Base-by-base conservation (phyloP, 495 filamentous ascomycete genomes). In the Venustampulla echinocandica region DNA sequence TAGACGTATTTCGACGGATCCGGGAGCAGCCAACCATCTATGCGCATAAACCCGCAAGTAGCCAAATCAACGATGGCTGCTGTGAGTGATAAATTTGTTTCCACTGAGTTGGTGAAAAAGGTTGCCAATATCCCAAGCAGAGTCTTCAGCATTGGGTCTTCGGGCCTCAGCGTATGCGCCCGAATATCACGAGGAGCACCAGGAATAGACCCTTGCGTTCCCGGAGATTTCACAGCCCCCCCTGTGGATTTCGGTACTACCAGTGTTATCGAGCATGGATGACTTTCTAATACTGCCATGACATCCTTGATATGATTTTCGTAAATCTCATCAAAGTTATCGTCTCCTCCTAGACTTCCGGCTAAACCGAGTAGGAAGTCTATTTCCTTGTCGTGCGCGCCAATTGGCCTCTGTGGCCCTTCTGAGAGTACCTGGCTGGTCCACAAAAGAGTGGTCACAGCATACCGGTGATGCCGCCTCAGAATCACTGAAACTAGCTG, bases 21-120 rank as follows among this genome's bases (percentile, higher is more conserved):
- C 14, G 87, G 79, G 10, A 90, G 65, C n/a, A 97, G 73, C 92
- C 93, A 97, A 11, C 81, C 81, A 58, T 96, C 88, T 1, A 96
- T 70, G 4, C 79, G 75, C 57, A 93, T 82, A 38, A 82, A 83
- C 13, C 85, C 80, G 50, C 92, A 97, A 0, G 84, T 81, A 13
- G 84, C 82, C 21, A 97, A 70, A 49, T 87, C 84, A 45, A 90
- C 77, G 13, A 99, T 71, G 4, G 81, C 75, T 54, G 89, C 82
- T 0, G 93, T 96, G 6, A 95, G 66, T 1, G 80, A 79, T 10
- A 99, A 68, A 57, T 99, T 99, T 13, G 81, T 85, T 47, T 93
- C 87, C 1, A 96, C 79, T 14, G 87, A 79, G 60, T 99, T 97
- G 4, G 82, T 76, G 53, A 95, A 85, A 58, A 97, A 99, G 0